Evolutionary conservation across 1,284 basidiomycete genomes (phyloP), one percentile per base, ranked within the genome.

Genomic region (Cryptococcus deneoformans): DNA sequence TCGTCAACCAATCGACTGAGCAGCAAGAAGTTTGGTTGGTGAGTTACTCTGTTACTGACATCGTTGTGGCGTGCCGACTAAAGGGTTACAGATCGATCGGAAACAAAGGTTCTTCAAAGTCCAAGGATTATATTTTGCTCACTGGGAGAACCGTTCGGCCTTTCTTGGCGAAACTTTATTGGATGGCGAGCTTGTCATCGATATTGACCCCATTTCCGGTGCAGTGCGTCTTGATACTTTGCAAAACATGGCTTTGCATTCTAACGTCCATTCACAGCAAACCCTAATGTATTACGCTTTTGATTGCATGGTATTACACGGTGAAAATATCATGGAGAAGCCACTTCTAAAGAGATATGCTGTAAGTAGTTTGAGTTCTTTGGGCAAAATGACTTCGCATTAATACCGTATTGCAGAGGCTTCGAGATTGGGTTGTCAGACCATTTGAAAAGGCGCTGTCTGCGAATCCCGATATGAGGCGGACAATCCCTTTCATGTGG

Each of bases 161-260:
- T 87, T 86, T 14, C 80, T 92, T 38, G 81, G 84, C 58, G 88
- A 89, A 70, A 92, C 92, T 0, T 80, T 99, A 8, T 78, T 99
- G 14, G 96, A 99, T 71, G 96, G 92, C 48, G 96, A 99, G 73
- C 85, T 99, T 36, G 92, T 99, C 24, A 82, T 92, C 54, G 96
- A 99, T 71, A 82, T 87, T 12, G 90, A 98, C 70, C 87, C 87
- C 3, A 75, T 72, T 39, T 90, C 86, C 24, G 84, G 84, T 50
- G 78, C 81, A 68, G 92, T 90, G 63, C 49, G 82, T 75, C 53
- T 57, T 43, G 46, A 7, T 16, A n/a, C 20, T 12, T 34, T 8
- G 8, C 10, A 9, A 20, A 8, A 10, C 8, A 3, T 43, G 0
- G 6, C 38, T 20, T 3, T 14, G 29, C 45, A 42, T 14, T 56